These are phyloP conservation scores for Epichloe sp. DNA, from an alignment of 2,329 filamentous ascomycete species.

Conservation along the genomic window DNA sequence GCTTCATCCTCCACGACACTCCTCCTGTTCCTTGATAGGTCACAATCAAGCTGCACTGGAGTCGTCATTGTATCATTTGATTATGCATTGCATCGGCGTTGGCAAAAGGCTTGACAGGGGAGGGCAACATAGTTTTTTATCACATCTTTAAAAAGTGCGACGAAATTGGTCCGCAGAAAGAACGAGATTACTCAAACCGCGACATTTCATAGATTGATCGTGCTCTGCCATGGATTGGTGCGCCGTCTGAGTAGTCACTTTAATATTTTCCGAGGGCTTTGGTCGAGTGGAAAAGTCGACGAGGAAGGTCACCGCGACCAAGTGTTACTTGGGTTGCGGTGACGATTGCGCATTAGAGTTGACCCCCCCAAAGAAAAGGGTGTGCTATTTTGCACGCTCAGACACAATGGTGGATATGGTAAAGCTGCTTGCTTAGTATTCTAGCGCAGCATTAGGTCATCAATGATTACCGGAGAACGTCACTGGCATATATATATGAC, in stretches of 20 bases:
- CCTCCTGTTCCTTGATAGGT: constrained; percentile 11
- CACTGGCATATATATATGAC: background rate
- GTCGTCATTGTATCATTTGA: constrained; percentile 25
- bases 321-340: background rate
- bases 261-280: constrained; percentile 18
- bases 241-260: constrained; percentile 9
- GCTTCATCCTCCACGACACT: constrained; percentile 13
- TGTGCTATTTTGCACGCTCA: background rate
- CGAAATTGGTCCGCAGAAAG: constrained; percentile 22
- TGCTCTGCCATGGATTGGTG: constrained; percentile 10
- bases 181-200: constrained; percentile 24
- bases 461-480: background rate
- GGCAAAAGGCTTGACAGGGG: constrained; percentile 20
- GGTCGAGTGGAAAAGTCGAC: constrained; percentile 10
- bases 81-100: constrained; percentile 49
- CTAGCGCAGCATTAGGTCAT: background rate
- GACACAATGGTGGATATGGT: background rate
- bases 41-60: constrained; percentile 10
- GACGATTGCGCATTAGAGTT: background rate
- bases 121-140: constrained; percentile 16
- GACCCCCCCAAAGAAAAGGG: background rate
- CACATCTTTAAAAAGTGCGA: constrained; percentile 8
- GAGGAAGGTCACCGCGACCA: background rate
- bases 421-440: background rate
- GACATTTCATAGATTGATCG: constrained; percentile 28